phyloP scores from a whole-genome alignment of 495 filamentous ascomycete genomes.

The Aspergillus panamensis region DNA sequence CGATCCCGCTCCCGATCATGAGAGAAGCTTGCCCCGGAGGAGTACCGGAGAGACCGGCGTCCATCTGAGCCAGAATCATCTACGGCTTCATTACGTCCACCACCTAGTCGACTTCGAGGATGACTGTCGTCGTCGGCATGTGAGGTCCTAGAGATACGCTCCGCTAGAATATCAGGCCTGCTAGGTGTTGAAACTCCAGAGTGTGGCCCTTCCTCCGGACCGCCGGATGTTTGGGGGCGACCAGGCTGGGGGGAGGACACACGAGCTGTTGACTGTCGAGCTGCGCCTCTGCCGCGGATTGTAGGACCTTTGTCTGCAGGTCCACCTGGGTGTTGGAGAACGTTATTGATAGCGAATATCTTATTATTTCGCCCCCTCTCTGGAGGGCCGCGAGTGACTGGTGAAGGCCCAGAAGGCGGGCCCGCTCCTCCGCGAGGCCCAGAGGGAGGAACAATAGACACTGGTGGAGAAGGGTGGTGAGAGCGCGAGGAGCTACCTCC shows the following conservation, averaged over 20 bases:
- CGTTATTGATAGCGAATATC: slow-evolving; percentile 43
- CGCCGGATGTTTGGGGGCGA: slow-evolving; percentile 28
- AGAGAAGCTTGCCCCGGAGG: slow-evolving; percentile 18
- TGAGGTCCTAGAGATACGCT: slow-evolving; percentile 12
- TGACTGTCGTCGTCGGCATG: slow-evolving; percentile 22
- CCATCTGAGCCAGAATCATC: slow-evolving; percentile 33
- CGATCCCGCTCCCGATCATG: slow-evolving; percentile 34
- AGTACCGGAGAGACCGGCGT: slow-evolving; percentile 27
- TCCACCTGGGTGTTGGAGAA: slow-evolving; percentile 43
- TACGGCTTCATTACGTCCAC: slow-evolving; percentile 31
- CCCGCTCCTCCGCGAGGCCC: slow-evolving; percentile 35
- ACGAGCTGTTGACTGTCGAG: slow-evolving; percentile 31
- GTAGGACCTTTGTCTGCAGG: slow-evolving; percentile 33
- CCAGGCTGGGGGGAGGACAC: slow-evolving; percentile 31
- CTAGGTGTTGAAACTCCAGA: slow-evolving; percentile 15
- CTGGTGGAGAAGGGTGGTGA: slow-evolving; percentile 25
- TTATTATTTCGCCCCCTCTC: slow-evolving; percentile 44
- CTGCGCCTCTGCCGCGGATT: slow-evolving; percentile 40
- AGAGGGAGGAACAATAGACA: slow-evolving; percentile 32
- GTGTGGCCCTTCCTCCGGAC: slow-evolving; percentile 25
- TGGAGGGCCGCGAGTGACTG: slow-evolving; percentile 27
- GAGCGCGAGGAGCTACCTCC: slow-evolving; percentile 18
- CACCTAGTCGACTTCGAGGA: slow-evolving; percentile 17
- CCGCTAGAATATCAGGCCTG: slow-evolving; percentile 27
- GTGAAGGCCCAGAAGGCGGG: slow-evolving; percentile 26